phyloP scores from a whole-genome alignment of 164 flowering plant genomes.

The Piper longum region DNA sequence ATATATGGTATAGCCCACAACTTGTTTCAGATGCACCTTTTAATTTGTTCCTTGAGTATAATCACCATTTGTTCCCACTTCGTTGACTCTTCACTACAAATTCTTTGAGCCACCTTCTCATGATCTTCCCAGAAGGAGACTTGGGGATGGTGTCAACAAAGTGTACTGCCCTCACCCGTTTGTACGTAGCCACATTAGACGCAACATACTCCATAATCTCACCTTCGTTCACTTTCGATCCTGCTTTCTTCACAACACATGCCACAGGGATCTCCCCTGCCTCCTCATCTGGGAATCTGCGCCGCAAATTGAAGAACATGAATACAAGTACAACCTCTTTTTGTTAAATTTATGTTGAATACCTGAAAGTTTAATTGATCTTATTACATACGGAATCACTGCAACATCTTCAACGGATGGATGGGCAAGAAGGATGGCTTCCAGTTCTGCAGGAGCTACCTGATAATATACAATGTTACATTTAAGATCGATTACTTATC shows the following conservation, averaged over 20 bases:
- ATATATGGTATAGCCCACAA: too few species aligned
- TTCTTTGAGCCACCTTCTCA: slow-evolving; percentile 69
- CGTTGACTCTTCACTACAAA: slow-evolving; percentile 18
- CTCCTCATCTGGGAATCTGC: slow-evolving; percentile 78
- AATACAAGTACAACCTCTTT: neutral
- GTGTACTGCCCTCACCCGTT: slow-evolving; percentile 58
- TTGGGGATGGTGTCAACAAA: slow-evolving; percentile 80
- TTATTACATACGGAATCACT: slow-evolving; percentile 56
- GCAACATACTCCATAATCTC: slow-evolving; percentile 72
- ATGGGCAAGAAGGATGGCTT: slow-evolving; percentile 70
- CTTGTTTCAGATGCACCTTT: too few species aligned
- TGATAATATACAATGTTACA: slow-evolving; percentile 9
- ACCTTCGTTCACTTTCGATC: slow-evolving; percentile 56
- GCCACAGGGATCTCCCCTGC: slow-evolving; percentile 98
- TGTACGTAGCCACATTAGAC: slow-evolving; percentile 67
- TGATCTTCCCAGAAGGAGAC: slow-evolving; percentile 87
- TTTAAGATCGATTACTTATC: too few species aligned
- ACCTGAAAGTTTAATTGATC: neutral
- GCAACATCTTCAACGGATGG: slow-evolving; percentile 90
- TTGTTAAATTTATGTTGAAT: neutral
- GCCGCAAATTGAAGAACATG: neutral
- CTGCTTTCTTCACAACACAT: slow-evolving; percentile 54
- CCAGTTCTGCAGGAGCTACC: slow-evolving; percentile 99
- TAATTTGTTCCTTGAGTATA: too few species aligned
- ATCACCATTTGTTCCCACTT: neutral